Conservation (phyloP, 1,139 yeast genomes). For the Zygoascus hellenicus region DNA sequence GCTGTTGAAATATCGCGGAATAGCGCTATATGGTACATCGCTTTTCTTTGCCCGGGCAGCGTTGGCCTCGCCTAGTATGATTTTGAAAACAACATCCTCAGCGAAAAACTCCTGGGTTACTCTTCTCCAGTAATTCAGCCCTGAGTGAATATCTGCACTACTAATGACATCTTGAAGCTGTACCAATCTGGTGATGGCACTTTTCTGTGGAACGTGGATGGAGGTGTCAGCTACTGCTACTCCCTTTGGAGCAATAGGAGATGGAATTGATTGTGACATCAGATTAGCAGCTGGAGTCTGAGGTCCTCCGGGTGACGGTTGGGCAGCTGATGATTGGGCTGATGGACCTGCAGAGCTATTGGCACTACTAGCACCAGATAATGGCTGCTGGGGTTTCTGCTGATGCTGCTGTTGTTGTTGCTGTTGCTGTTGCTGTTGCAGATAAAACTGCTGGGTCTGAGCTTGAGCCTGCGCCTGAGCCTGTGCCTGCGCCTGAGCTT, state of each 20-base stretch:
- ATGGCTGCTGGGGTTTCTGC: conserved; percentile 23
- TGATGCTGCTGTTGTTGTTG: conserved; percentile 15
- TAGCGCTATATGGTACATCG: conserved; percentile 57
- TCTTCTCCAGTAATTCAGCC: conserved; percentile 44
- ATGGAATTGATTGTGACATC: not conserved
- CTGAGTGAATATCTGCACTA: conserved; percentile 35
- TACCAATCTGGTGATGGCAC: conserved; percentile 35
- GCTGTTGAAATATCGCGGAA: conserved; percentile 61
- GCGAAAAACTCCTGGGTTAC: conserved; percentile 45
- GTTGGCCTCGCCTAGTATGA: conserved; percentile 20
- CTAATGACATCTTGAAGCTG: conserved; percentile 39
- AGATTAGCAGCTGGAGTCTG: not conserved
- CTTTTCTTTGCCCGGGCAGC: conserved; percentile 49
- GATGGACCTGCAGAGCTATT: conserved; percentile 14
- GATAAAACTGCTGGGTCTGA: conserved; percentile 17
- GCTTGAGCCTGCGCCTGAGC: conserved; percentile 20
- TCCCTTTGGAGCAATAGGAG: conserved; percentile 7
- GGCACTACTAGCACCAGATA: conserved; percentile 16
- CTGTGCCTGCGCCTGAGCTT: conserved; percentile 15
- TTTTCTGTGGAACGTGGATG: conserved; percentile 27
- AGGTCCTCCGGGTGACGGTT: no score
- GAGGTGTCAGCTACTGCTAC: conserved; percentile 10
- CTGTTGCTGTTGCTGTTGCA: conserved; percentile 16
- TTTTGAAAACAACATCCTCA: conserved; percentile 43
- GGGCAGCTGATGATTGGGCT: conserved; percentile 8